A percentile compares a stretch with the other conserved stretches of the same genome.
Conservation (phyloP, 2,329 filamentous ascomycete species). For the Diaporthe batatas region DNA sequence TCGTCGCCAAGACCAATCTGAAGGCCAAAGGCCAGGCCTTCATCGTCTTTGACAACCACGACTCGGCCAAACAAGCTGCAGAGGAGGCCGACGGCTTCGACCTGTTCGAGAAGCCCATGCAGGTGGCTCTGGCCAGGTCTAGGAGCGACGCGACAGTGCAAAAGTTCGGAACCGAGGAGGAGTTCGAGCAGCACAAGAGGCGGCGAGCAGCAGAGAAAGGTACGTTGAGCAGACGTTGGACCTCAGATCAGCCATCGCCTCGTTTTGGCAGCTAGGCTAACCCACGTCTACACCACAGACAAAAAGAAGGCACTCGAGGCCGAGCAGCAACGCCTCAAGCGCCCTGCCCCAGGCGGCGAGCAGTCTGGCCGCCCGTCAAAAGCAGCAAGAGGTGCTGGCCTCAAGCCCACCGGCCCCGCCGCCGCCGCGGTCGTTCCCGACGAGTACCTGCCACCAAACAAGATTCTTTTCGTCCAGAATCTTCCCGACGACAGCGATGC, state of each 20-base stretch:
- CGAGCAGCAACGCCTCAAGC: constrained; percentile 81
- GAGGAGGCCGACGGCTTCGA: constrained; percentile 94
- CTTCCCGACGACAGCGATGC: constrained; percentile 88
- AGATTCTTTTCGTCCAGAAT: constrained; percentile 94
- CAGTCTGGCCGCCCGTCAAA: constrained; percentile 73
- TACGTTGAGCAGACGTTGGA: constrained; percentile 54
- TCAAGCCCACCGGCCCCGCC: constrained; percentile 80
- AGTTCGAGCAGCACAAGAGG: constrained; percentile 88
- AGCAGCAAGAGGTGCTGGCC: constrained; percentile 76
- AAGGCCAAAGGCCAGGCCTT: constrained; percentile 97
- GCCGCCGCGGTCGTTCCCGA: constrained; percentile 86
- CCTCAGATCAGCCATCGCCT: background rate
- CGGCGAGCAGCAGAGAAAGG: constrained; percentile 90
- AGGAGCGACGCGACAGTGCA: constrained; percentile 90
- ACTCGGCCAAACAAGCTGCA: constrained; percentile 83
- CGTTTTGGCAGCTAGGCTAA: constrained; percentile 15
- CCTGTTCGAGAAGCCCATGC: constrained; percentile 91
- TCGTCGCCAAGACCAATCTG: constrained; percentile 81
- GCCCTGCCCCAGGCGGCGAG: constrained; percentile 63
- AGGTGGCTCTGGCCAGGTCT: constrained; percentile 83
- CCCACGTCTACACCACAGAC: constrained; percentile 55
- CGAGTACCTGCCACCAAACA: constrained; percentile 97
- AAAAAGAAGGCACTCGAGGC: constrained; percentile 87
- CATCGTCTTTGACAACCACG: constrained; percentile 86
- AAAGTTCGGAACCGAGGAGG: constrained; percentile 79